A percentile compares a stretch with the other conserved stretches of the same genome.
These are phyloP conservation scores for Themeda triandra DNA, from an alignment of 176 grass and related monocot genomes.

Conservation along the genomic window DNA sequence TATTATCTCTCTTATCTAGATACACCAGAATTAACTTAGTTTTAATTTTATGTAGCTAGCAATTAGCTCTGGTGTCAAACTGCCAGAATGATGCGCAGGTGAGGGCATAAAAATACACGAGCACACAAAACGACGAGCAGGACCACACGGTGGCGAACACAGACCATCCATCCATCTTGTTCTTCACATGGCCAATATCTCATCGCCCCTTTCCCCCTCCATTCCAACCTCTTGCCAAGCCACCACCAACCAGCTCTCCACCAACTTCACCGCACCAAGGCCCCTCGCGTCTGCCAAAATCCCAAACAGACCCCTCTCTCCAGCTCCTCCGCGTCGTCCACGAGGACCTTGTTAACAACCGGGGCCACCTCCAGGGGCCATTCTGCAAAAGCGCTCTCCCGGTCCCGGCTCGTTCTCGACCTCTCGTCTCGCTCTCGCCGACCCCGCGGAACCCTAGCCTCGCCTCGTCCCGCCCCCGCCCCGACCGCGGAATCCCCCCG, in stretches of 20 bases:
- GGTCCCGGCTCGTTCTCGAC: slow-evolving; percentile 12
- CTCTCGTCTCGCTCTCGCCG: slow-evolving; percentile 6
- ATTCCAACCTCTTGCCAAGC: neutral
- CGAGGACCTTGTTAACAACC: neutral
- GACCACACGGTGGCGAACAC: neutral
- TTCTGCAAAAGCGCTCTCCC: neutral
- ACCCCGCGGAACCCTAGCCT: slow-evolving; percentile 25
- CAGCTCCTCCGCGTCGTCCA: too few species aligned
- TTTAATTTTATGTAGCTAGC: too few species aligned
- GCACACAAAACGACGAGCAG: neutral
- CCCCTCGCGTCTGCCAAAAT: neutral
- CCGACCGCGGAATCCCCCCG: neutral
- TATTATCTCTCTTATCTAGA: too few species aligned
- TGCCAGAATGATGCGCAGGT: too few species aligned
- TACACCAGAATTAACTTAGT: too few species aligned
- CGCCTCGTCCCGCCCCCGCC: neutral
- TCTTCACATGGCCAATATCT: neutral
- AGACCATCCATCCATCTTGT: neutral
- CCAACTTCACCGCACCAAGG: neutral
- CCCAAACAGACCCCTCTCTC: neutral
- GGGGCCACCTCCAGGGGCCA: neutral
- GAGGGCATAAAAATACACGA: too few species aligned
- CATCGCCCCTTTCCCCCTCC: too few species aligned
- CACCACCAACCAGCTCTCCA: neutral
- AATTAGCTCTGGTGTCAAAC: too few species aligned